Evolutionary conservation across 2,329 filamentous ascomycete genomes (phyloP).

Genomic region (Decorospora gaudefroyi): DNA sequence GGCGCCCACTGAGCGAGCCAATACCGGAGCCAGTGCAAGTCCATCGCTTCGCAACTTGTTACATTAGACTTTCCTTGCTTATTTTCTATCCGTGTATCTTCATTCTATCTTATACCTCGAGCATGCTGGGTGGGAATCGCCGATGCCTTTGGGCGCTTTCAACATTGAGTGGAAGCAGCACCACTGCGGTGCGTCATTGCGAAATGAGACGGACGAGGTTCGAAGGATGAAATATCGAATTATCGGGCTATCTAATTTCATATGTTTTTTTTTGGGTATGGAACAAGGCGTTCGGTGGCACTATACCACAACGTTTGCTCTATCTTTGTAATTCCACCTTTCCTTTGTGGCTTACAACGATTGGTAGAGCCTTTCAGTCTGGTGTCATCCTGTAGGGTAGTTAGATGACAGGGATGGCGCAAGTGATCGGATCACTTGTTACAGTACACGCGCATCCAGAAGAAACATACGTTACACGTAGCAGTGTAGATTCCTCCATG

Average conservation of each 20-base stretch:
- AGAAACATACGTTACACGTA: constrained; percentile 13
- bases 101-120: constrained; percentile 18
- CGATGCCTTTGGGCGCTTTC: constrained; percentile 18
- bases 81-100: constrained; percentile 11
- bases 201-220: constrained; percentile 17
- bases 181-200: constrained; percentile 13
- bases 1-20: constrained; percentile 36
- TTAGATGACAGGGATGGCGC: constrained; percentile 10
- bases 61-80: constrained; percentile 41
- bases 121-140: constrained; percentile 30
- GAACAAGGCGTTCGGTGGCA: constrained; percentile 30
- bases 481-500: constrained; percentile 2
- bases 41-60: constrained; percentile 55
- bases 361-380: constrained; percentile 1
- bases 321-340: constrained; percentile 17
- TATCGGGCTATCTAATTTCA: too few species aligned
- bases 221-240: constrained; percentile 13
- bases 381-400: constrained; percentile 1
- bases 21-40: constrained; percentile 52
- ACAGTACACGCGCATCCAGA: background rate
- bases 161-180: constrained; percentile 19
- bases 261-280: constrained; percentile 27
- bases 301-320: constrained; percentile 40
- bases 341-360: constrained; percentile 6
- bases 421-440: constrained; percentile 3